A percentile compares a stretch with the other conserved stretches of the same genome.
Evolutionary conservation across 345 rosid species (phyloP).

Genomic region (Brassica napus): DNA sequence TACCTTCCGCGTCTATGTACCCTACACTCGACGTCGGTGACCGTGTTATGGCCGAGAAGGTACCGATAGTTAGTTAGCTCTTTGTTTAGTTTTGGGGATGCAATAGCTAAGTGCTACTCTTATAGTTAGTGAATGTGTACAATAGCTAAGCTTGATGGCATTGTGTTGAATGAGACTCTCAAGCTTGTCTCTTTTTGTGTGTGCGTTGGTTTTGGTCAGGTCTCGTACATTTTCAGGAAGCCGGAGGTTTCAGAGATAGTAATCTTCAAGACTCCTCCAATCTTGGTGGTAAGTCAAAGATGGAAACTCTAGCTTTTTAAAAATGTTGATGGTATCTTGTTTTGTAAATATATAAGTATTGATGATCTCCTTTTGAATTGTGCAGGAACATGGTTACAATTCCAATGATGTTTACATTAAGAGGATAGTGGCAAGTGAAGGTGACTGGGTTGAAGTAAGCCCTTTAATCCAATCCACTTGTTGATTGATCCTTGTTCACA

Average conservation of each 20-base stretch:
- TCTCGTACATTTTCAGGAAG: slow-evolving; percentile 75
- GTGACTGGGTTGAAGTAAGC: slow-evolving; percentile 88
- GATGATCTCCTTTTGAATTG: slow-evolving; percentile 15
- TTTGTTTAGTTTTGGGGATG: not conserved
- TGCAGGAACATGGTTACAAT: slow-evolving; percentile 62
- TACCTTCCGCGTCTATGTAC: slow-evolving; percentile 80
- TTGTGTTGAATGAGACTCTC: not conserved
- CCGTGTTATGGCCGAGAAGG: slow-evolving; percentile 90
- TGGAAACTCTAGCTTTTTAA: not conserved
- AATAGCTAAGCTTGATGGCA: slow-evolving; percentile 1
- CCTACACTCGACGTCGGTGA: slow-evolving; percentile 87
- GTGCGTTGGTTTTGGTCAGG: slow-evolving; percentile 46
- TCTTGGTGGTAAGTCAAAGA: slow-evolving; percentile 53
- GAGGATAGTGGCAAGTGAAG: slow-evolving; percentile 90
- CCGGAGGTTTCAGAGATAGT: slow-evolving; percentile 87
- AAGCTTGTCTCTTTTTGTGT: not conserved
- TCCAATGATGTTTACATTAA: slow-evolving; percentile 71
- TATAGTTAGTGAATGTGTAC: not conserved
- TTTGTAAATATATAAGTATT: slow-evolving; percentile 8
- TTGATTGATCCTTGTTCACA: slow-evolving; percentile 35
- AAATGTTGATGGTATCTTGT: not conserved
- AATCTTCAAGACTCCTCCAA: slow-evolving; percentile 82
- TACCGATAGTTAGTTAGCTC: slow-evolving; percentile 18
- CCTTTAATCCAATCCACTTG: slow-evolving; percentile 40
- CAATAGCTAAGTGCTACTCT: not conserved